Percentiles rank a stretch among this genome's conserved stretches.
Evolutionary conservation across 2,329 filamentous ascomycete genomes (phyloP).

Genomic region (Emergomyces pasteurianus): DNA sequence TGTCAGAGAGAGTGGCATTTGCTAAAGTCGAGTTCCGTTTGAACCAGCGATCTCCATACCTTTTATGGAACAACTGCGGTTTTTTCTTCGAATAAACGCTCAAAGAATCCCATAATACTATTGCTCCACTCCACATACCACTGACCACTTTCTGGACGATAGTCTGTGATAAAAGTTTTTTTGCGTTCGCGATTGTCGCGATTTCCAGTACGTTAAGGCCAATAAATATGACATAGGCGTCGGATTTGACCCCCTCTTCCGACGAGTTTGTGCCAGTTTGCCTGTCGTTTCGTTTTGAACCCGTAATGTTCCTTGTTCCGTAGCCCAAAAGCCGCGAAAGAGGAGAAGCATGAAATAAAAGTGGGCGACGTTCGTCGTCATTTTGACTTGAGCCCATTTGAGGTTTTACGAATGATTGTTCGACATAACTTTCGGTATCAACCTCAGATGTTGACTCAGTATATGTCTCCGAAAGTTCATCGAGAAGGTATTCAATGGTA

Average conservation of each 20-base stretch:
- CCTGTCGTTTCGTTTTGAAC: slow-evolving; percentile 13
- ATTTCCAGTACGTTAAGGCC: slow-evolving; percentile 80
- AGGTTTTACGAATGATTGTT: neutral
- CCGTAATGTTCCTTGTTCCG: neutral
- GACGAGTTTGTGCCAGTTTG: neutral
- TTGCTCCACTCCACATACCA: slow-evolving; percentile 75
- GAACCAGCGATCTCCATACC: slow-evolving; percentile 16
- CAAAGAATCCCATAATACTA: slow-evolving; percentile 77
- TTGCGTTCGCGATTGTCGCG: slow-evolving; percentile 66
- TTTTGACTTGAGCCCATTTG: neutral
- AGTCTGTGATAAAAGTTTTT: slow-evolving; percentile 70
- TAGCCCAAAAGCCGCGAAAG: neutral
- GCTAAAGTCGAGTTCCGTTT: neutral
- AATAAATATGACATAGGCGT: slow-evolving; percentile 53
- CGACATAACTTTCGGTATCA: neutral
- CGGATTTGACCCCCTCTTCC: slow-evolving; percentile 4
- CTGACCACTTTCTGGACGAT: slow-evolving; percentile 74
- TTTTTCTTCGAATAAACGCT: slow-evolving; percentile 61
- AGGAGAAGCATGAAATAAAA: neutral
- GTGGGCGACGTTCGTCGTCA: neutral
- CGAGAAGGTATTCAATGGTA: slow-evolving; percentile 45
- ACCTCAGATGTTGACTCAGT: neutral
- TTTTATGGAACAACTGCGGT: slow-evolving; percentile 60
- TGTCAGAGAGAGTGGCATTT: neutral
- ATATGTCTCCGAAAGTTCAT: slow-evolving; percentile 31